Percentiles rank a stretch among this genome's conserved stretches.
Evolutionary conservation across 768 basidiomycete genomes (phyloP).

Genomic region (Amanita polypyramis): DNA sequence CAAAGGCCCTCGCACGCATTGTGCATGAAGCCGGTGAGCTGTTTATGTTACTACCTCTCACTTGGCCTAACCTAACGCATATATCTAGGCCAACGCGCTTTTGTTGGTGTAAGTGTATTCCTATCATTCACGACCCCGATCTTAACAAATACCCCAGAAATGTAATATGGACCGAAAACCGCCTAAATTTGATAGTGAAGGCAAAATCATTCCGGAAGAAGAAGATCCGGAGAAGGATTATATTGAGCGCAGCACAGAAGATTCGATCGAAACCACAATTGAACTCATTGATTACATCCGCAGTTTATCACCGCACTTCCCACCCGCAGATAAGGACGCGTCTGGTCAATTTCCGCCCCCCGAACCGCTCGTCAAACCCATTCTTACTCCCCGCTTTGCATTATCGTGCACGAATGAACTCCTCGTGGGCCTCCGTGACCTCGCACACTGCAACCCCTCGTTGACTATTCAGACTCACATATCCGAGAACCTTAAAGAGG

Average conservation of each 20-base stretch:
- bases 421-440: constrained; percentile 45
- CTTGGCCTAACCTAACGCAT: background rate
- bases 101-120: constrained; percentile 57
- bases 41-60: background rate
- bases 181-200: constrained; percentile 26
- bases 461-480: constrained; percentile 90
- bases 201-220: background rate
- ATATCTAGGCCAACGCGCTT: constrained; percentile 63
- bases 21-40: constrained; percentile 49
- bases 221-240: constrained; percentile 28
- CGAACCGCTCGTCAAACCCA: constrained; percentile 71
- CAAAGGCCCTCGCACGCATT: constrained; percentile 73
- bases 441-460: constrained; percentile 47
- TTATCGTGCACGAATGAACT: constrained; percentile 76
- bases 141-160: constrained; percentile 37
- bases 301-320: constrained; percentile 28
- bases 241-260: constrained; percentile 47
- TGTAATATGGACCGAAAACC: constrained; percentile 82
- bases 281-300: constrained; percentile 64
- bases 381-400: constrained; percentile 94
- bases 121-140: background rate
- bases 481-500: constrained; percentile 71
- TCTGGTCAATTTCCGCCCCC: constrained; percentile 14
- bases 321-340: constrained; percentile 9
- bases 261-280: constrained; percentile 52